Evolutionary conservation across 306 rosid species (phyloP).

Genomic region (Quercus berberidifolia): DNA sequence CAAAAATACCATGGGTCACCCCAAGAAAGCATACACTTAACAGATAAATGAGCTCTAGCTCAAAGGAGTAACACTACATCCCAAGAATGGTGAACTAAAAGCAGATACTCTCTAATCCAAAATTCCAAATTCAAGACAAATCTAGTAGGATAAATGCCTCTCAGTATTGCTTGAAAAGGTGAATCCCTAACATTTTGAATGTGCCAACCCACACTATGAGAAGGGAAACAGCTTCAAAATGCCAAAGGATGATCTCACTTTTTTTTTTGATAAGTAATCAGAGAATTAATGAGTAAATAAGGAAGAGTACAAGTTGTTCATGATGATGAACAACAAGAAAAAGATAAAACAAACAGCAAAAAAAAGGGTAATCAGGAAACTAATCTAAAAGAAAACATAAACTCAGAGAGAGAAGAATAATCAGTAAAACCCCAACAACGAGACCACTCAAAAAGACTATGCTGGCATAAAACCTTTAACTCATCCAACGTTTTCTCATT

Average conservation of each 20-base stretch:
- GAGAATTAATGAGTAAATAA: too few relatives aligned
- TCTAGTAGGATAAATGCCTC: background rate
- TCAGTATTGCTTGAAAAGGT: background rate
- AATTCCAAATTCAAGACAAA: background rate
- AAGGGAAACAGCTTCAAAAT: conserved; percentile 8
- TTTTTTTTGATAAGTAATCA: too few relatives aligned
- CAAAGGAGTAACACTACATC: background rate
- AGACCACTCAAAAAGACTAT: too few relatives aligned
- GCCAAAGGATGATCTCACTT: background rate
- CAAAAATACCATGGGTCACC: background rate
- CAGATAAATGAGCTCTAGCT: background rate
- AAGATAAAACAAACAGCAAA: too few relatives aligned
- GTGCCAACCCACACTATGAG: background rate
- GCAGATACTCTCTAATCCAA: background rate
- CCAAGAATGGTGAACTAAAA: background rate
- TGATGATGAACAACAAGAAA: too few relatives aligned
- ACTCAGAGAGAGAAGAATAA: too few relatives aligned
- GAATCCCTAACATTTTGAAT: background rate
- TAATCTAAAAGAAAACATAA: too few relatives aligned
- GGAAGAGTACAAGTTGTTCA: too few relatives aligned
- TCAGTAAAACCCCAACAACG: too few relatives aligned
- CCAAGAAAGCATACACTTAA: conserved; percentile 9
- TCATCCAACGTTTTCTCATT: too few relatives aligned
- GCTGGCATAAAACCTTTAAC: too few relatives aligned
- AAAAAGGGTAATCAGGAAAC: too few relatives aligned